A percentile compares a stretch with the other conserved stretches of the same genome.
These are phyloP conservation scores for Artemisia argyi DNA, from an alignment of 129 eudicot genomes.

Conservation along the genomic window DNA sequence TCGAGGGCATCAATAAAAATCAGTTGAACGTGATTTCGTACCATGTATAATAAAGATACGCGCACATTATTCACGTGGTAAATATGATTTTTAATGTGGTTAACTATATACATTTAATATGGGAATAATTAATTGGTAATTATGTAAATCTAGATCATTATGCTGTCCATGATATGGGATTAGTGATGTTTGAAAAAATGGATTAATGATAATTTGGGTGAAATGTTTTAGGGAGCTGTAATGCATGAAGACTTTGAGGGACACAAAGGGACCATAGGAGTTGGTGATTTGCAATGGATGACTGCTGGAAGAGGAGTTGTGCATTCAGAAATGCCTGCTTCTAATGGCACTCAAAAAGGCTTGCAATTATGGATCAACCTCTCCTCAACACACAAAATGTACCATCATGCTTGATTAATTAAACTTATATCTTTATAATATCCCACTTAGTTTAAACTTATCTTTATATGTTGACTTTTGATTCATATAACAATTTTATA, in stretches of 20 bases:
- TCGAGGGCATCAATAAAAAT: no score
- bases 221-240: conserved; percentile 57
- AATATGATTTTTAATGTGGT: no score
- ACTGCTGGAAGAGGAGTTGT: conserved; percentile 93
- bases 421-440: no score
- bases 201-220: conserved; percentile 12
- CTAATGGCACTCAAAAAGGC: conserved; percentile 74
- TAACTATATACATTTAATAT: no score
- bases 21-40: no score
- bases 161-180: conserved; percentile 14
- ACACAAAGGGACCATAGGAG: conserved; percentile 75
- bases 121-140: no score
- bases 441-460: no score
- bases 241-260: conserved; percentile 91
- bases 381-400: conserved; percentile 79
- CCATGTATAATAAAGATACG: no score
- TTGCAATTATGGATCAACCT: conserved; percentile 89
- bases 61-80: no score
- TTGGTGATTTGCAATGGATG: conserved; percentile 93
- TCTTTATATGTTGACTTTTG: neutral
- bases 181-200: conserved; percentile 20
- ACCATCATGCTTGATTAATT: neutral
- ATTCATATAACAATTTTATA: neutral
- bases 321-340: conserved; percentile 93
- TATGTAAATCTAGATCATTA: neutral